Percentiles rank a stretch among this genome's conserved stretches.
Evolutionary conservation across 2,329 filamentous ascomycete species (phyloP).

Genomic region (Cytospora schulzeri): DNA sequence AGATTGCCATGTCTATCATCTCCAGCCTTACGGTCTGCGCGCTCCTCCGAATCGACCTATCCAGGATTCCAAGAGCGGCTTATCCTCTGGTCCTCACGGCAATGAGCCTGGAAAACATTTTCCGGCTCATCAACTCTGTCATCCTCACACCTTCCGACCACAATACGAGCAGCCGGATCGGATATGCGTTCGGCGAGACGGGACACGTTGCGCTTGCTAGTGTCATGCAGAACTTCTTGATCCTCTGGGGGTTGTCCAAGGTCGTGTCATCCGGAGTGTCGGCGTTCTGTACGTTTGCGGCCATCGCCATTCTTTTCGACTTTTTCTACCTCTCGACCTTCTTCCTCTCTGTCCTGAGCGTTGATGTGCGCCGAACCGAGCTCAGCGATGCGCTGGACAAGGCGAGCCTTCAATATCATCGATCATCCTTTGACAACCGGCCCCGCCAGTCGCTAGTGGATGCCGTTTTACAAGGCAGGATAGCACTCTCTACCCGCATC

Average conservation of each 20-base stretch:
- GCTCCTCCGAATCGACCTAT: constrained; percentile 73
- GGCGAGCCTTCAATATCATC: constrained; percentile 48
- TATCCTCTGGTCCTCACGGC: constrained; percentile 78
- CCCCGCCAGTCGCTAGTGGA: constrained; percentile 59
- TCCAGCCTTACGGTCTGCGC: constrained; percentile 81
- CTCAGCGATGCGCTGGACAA: constrained; percentile 71
- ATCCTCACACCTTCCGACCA: constrained; percentile 71
- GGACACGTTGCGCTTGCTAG: constrained; percentile 69
- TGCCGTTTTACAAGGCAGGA: constrained; percentile 63
- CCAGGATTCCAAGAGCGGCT: constrained; percentile 70
- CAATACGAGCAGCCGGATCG: constrained; percentile 68
- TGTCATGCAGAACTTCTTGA: constrained; percentile 67
- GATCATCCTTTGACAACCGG: constrained; percentile 31
- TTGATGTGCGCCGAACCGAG: constrained; percentile 76
- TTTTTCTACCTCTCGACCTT: constrained; percentile 79
- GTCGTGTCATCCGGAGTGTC: constrained; percentile 70
- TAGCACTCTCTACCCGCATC: constrained; percentile 71
- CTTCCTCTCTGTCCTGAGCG: constrained; percentile 76
- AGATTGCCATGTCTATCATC: constrained; percentile 72
- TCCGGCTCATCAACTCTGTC: constrained; percentile 76
- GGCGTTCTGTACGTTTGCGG: constrained; percentile 76
- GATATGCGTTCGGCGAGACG: constrained; percentile 73
- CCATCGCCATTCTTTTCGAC: constrained; percentile 74
- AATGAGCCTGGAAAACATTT: constrained; percentile 78
- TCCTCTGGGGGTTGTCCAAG: constrained; percentile 67